Evolutionary conservation across 1,284 basidiomycete species (phyloP).

Genomic region (Sporisorium scitamineum): DNA sequence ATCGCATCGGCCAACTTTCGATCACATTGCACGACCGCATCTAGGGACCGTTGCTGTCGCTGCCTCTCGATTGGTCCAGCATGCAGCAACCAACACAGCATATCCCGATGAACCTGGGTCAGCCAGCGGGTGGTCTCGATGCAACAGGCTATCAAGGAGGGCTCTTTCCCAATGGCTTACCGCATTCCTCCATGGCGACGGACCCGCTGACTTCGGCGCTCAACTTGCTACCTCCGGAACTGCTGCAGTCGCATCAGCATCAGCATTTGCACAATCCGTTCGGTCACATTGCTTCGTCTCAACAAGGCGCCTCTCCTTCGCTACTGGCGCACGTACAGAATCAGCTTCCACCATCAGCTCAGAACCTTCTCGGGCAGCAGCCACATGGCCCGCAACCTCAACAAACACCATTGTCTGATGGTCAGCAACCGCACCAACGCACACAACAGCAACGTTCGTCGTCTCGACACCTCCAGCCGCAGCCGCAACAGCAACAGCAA

Average conservation of each 20-base stretch:
- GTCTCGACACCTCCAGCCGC: conserved; percentile 9
- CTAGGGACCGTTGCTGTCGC: background rate
- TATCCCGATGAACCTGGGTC: conserved; percentile 35
- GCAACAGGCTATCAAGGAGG: conserved; percentile 19
- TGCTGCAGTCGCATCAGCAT: conserved; percentile 33
- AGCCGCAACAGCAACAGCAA: conserved; percentile 16
- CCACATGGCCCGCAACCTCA: conserved; percentile 14
- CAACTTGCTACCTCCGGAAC: conserved; percentile 28
- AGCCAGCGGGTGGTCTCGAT: conserved; percentile 10
- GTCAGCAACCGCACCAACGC: conserved; percentile 15
- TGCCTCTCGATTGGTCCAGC: background rate
- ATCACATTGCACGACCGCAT: background rate
- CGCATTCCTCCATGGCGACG: conserved; percentile 18
- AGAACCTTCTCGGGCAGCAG: conserved; percentile 16
- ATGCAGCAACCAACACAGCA: conserved; percentile 43
- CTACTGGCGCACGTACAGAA: conserved; percentile 31
- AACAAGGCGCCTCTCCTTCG: conserved; percentile 15
- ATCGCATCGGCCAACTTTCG: background rate
- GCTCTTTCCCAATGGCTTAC: conserved; percentile 24
- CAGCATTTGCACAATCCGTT: conserved; percentile 30
- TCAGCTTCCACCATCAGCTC: conserved; percentile 25
- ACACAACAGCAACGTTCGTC: conserved; percentile 26
- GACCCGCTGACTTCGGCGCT: conserved; percentile 40
- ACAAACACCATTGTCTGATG: background rate
- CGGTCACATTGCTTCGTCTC: conserved; percentile 34